These are phyloP conservation scores for Excoecaria agallocha DNA, from an alignment of 345 rosid species.

Conservation along the genomic window DNA sequence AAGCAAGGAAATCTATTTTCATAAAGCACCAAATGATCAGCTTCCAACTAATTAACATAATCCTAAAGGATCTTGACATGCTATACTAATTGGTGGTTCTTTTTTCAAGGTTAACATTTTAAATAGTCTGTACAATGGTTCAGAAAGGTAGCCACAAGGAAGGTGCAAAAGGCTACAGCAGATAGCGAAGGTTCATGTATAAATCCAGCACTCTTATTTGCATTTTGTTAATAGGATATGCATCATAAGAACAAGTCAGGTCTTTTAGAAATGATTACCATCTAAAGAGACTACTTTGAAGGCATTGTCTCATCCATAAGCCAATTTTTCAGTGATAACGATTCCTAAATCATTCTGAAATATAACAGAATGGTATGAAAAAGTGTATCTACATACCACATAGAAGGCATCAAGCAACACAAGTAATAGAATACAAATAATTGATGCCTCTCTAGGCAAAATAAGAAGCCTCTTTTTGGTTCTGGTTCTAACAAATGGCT, in stretches of 20 bases:
- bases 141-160: not conserved
- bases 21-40: not conserved
- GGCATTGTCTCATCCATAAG: constrained; percentile 4
- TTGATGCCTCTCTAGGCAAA: constrained; percentile 77
- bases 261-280: not conserved
- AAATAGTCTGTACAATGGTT: not conserved
- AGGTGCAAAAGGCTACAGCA: not conserved
- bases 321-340: not conserved
- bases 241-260: not conserved
- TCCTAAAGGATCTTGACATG: not conserved
- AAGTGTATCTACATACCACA: constrained; percentile 61
- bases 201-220: not conserved
- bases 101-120: not conserved
- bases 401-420: constrained; percentile 91
- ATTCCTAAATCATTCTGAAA: not conserved
- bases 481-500: constrained; percentile 48
- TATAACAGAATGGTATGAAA: not conserved
- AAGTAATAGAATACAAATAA: constrained; percentile 75
- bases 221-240: not conserved
- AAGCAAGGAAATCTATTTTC: not conserved
- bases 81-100: not conserved
- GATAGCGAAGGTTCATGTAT: not conserved
- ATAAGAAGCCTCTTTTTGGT: constrained; percentile 67
- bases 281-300: not conserved
- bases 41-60: constrained; percentile 1